These are phyloP conservation scores for Xylaria sp. DNA, from an alignment of 2,329 filamentous ascomycete genomes.

Conservation along the genomic window DNA sequence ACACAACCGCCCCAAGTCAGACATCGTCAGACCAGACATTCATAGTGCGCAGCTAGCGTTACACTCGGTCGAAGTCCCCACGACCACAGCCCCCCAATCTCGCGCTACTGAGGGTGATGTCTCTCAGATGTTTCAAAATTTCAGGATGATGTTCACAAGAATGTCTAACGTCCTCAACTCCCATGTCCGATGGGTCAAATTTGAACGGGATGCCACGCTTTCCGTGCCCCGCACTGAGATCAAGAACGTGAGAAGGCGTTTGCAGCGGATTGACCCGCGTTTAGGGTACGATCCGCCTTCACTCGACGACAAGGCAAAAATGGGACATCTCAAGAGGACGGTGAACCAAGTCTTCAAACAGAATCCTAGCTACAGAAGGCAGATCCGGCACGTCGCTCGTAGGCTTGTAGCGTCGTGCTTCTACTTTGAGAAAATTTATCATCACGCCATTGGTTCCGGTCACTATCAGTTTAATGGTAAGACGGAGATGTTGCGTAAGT, in stretches of 20 bases:
- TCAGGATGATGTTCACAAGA: background rate
- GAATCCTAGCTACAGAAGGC: background rate
- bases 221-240: background rate
- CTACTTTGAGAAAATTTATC: background rate
- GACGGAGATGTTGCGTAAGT: background rate
- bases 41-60: background rate
- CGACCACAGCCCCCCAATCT: background rate
- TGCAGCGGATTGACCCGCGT: background rate
- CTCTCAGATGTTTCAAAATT: background rate
- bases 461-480: background rate
- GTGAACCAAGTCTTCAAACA: background rate
- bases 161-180: background rate
- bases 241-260: background rate
- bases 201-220: background rate
- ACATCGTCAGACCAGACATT: background rate
- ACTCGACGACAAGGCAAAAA: background rate
- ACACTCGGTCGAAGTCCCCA: background rate
- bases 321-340: background rate
- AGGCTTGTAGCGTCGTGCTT: background rate
- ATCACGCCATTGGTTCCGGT: background rate
- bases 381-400: background rate
- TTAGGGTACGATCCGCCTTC: conserved; percentile 37
- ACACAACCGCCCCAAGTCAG: background rate
- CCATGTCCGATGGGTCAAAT: background rate
- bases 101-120: background rate